Evolutionary conservation across 176 grass and related monocot species (phyloP).

Genomic region (Eleusine indica): DNA sequence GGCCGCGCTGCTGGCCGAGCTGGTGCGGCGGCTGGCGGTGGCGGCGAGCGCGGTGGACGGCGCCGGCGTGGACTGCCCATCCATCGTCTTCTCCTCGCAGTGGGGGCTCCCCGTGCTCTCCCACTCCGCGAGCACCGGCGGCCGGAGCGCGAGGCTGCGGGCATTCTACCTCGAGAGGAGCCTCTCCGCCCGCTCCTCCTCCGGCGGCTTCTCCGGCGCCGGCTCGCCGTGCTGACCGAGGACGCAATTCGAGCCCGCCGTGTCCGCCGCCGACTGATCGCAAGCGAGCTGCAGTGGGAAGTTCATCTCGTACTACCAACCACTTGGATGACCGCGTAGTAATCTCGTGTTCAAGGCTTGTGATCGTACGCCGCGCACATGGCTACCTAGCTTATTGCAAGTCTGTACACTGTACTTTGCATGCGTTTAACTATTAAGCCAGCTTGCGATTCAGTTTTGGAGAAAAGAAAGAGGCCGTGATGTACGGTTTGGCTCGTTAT

Average conservation of each 20-base stretch:
- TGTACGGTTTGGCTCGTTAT: neutral
- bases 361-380: slow-evolving; percentile 39
- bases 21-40: slow-evolving; percentile 48
- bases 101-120: slow-evolving; percentile 76
- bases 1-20: slow-evolving; percentile 61
- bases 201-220: neutral
- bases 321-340: neutral
- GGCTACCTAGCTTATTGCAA: slow-evolving; percentile 23
- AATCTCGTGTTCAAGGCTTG: slow-evolving; percentile 11
- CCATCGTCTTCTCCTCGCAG: slow-evolving; percentile 76
- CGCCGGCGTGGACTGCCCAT: slow-evolving; percentile 45
- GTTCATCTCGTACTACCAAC: slow-evolving; percentile 38
- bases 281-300: neutral
- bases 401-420: slow-evolving; percentile 44
- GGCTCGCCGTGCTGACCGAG: slow-evolving; percentile 46
- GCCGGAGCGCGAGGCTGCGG: slow-evolving; percentile 44
- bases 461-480: neutral
- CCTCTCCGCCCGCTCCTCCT: slow-evolving; percentile 37
- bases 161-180: slow-evolving; percentile 58
- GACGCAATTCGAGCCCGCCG: neutral
- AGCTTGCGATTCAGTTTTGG: slow-evolving; percentile 31
- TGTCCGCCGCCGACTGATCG: neutral
- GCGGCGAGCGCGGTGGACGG: slow-evolving; percentile 15
- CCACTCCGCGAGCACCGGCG: slow-evolving; percentile 47
- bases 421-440: slow-evolving; percentile 39